Evolutionary conservation across 2,329 filamentous ascomycete genomes (phyloP), one percentile per base, ranked within the genome.

Genomic region (Diplodia corticola): DNA sequence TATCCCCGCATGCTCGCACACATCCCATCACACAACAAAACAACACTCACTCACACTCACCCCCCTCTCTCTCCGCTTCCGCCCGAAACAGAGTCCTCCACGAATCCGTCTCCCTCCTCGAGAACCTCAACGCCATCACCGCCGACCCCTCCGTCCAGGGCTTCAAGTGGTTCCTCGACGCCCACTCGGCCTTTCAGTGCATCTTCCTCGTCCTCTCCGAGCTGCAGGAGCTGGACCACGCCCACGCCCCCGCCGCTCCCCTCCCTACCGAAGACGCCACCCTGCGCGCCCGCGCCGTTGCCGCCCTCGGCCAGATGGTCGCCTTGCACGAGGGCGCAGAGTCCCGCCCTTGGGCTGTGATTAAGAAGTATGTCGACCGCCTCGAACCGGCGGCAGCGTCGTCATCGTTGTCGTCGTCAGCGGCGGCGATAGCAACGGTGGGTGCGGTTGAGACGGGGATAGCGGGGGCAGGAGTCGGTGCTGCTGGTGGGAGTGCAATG

Each of bases 161-260:
- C 24, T 40, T 57, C 48, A 74, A 74, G 20, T 78, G 76, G 76
- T 75, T 78, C 59, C 75, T 78, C 53, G 72, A 74, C 2, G 53
- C 49, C 2, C 59, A 66, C 54, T 64, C 68, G 10, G 37, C 67
- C 10, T 67, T 69, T 26, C 67, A 68, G 57, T 63, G 60, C 5
- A 77, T 78, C 48, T 76, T 77, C 73, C 75, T 78, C 55, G 73
- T 77, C 3, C 69, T 78, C 0, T 77, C 76, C 1, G 76, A 78
- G 63, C 69, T 78, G 24, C 73, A 75, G 2, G 76, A 78, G 63
- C 69, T 78, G 22, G n/a, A n/a, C n/a, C n/a, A n/a, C n/a, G n/a
- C n/a, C n/a, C n/a, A n/a, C n/a, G n/a, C n/a, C n/a, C n/a, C n/a
- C 73, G 75, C 13, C 76, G 74, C 51, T 72, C 22, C 2, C 12